A percentile compares a stretch with the other conserved stretches of the same genome.
phyloP scores from a whole-genome alignment of 208 protist species.

The Acanthamoeba comandoni region DNA sequence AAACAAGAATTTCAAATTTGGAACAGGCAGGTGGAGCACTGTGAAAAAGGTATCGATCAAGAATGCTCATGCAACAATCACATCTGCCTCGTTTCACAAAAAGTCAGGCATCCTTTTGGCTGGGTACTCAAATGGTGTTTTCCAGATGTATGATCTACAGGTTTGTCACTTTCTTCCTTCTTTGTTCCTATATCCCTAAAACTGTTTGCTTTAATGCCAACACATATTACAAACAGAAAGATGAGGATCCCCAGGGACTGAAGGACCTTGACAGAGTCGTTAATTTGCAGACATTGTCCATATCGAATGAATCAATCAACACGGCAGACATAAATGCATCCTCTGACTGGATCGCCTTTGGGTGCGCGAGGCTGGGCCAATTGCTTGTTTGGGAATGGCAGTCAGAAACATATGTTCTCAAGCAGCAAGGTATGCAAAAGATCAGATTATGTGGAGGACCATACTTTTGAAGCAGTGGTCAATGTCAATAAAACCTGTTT shows the following conservation, averaged over 20 bases:
- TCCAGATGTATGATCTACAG: conserved; percentile 89
- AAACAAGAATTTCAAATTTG: no score
- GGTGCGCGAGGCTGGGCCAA: conserved; percentile 86
- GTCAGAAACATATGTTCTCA: conserved; percentile 89
- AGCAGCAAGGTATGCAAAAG: no score
- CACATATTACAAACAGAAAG: no score
- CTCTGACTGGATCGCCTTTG: conserved; percentile 92
- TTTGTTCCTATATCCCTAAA: no score
- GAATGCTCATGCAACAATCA: background rate
- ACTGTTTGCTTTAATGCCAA: no score
- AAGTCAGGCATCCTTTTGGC: conserved; percentile 80
- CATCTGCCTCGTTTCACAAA: conserved; percentile 79
- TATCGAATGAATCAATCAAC: conserved; percentile 83
- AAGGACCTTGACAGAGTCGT: background rate
- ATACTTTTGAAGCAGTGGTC: no score
- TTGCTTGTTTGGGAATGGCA: conserved; percentile 93
- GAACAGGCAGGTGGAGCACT: no score
- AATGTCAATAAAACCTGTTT: no score
- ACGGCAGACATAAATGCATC: conserved; percentile 86
- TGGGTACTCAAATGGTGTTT: conserved; percentile 88
- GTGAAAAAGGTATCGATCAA: no score
- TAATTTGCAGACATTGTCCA: conserved; percentile 68
- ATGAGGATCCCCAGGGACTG: conserved; percentile 56
- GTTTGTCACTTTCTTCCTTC: no score
- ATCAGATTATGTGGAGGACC: no score